These are phyloP conservation scores for Massospora cicadina DNA, from an alignment of 371 early-diverging fungal genomes.

Conservation along the genomic window DNA sequence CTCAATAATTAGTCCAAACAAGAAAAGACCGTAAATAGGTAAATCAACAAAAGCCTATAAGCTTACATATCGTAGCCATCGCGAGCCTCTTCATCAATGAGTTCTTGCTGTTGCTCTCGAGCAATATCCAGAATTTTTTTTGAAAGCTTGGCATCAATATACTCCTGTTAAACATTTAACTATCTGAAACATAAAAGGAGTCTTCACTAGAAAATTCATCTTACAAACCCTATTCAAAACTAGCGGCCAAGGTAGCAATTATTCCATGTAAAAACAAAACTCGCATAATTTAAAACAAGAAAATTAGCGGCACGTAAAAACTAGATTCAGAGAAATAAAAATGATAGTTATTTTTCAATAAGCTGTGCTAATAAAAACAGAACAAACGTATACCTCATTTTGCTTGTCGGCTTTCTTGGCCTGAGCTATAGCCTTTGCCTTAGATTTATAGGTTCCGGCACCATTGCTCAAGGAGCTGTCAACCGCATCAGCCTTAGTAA, in stretches of 20 bases:
- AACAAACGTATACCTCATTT: conserved; percentile 16
- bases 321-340: too few relatives aligned
- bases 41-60: too few relatives aligned
- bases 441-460: conserved; percentile 21
- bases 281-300: conserved; percentile 13
- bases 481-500: conserved; percentile 24
- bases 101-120: conserved; percentile 80
- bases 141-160: conserved; percentile 77
- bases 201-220: too few relatives aligned
- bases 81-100: conserved; percentile 21
- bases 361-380: too few relatives aligned
- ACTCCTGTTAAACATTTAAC: conserved; percentile 23
- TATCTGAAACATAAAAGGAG: conserved; percentile 1
- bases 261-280: neutral
- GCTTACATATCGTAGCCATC: conserved; percentile 14
- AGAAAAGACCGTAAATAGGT: too few relatives aligned
- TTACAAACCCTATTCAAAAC: too few relatives aligned
- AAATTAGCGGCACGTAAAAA: too few relatives aligned
- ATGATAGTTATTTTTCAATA: too few relatives aligned
- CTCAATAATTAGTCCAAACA: too few relatives aligned
- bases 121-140: conserved; percentile 74
- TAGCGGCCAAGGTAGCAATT: neutral
- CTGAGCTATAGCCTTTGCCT: conserved; percentile 40
- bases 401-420: conserved; percentile 31
- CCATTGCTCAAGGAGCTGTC: conserved; percentile 22